These are phyloP conservation scores for Vanderwaltozyma polyspora DNA, from an alignment of 805 yeast genomes.

Conservation along the genomic window DNA sequence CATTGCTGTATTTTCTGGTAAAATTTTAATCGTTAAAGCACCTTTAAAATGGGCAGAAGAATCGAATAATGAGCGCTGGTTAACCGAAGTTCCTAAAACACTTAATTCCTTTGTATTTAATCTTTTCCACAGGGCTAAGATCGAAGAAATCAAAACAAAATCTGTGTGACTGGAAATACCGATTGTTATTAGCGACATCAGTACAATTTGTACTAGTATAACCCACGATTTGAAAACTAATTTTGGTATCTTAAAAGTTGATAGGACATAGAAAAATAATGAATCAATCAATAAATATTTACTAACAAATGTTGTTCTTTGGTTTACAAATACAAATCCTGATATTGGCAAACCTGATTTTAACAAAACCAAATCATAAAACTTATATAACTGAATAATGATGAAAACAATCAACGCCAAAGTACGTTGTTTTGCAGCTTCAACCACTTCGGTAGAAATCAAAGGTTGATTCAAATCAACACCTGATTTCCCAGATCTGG, in stretches of 20 bases:
- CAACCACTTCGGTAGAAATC: slow-evolving; percentile 56
- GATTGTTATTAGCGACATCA: slow-evolving; percentile 40
- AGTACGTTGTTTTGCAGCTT: slow-evolving; percentile 65
- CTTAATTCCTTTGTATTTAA: slow-evolving; percentile 38
- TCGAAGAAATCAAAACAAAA: slow-evolving; percentile 33
- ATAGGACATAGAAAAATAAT: slow-evolving; percentile 54
- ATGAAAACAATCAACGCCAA: slow-evolving; percentile 55
- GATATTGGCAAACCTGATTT: slow-evolving; percentile 33
- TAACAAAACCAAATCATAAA: slow-evolving; percentile 56
- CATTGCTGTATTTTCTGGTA: slow-evolving; percentile 84
- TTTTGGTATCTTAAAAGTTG: slow-evolving; percentile 65
- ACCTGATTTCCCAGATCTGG: not conserved
- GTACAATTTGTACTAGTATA: slow-evolving; percentile 37
- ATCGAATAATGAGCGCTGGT: slow-evolving; percentile 16
- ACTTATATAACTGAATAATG: slow-evolving; percentile 76
- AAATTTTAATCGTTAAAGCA: slow-evolving; percentile 68
- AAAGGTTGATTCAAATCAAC: slow-evolving; percentile 29
- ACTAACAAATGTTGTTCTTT: slow-evolving; percentile 48
- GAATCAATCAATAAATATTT: slow-evolving; percentile 72
- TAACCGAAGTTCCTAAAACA: slow-evolving; percentile 38
- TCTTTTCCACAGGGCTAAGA: slow-evolving; percentile 35
- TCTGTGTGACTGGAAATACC: slow-evolving; percentile 42
- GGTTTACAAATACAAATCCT: slow-evolving; percentile 30
- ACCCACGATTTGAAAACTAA: slow-evolving; percentile 51
- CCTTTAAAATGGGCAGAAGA: slow-evolving; percentile 61